A percentile compares a stretch with the other conserved stretches of the same genome.
These are phyloP conservation scores for Cyclostephanos tholiformis DNA, from an alignment of 108 stramenopile species.

Conservation along the genomic window DNA sequence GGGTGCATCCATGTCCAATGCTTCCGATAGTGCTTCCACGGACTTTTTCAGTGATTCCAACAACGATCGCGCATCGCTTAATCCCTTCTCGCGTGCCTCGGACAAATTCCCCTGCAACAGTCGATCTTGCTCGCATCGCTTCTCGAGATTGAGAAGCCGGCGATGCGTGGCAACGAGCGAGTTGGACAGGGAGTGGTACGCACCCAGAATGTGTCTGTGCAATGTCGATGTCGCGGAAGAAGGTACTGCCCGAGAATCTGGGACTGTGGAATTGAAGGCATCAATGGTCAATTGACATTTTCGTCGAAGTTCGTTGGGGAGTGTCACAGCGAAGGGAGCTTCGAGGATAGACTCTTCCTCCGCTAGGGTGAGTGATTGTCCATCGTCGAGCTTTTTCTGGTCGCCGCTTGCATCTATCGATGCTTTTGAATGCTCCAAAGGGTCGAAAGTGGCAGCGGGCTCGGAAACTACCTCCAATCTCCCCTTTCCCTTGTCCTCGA, in stretches of 20 bases:
- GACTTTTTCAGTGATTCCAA: conserved; percentile 78
- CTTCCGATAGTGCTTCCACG: conserved; percentile 79
- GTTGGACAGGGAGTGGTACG: conserved; percentile 64
- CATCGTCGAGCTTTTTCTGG: conserved; percentile 3
- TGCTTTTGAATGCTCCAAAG: background rate
- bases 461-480: conserved; percentile 1
- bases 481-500: conserved; percentile 31
- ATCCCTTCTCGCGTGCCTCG: conserved; percentile 89
- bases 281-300: conserved; percentile 26
- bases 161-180: conserved; percentile 80
- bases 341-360: conserved; percentile 6
- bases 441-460: background rate
- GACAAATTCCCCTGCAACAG: conserved; percentile 82
- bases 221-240: conserved; percentile 30
- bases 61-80: conserved; percentile 83
- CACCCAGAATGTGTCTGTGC: conserved; percentile 67
- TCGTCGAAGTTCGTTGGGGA: conserved; percentile 15
- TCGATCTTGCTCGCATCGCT: conserved; percentile 87
- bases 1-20: conserved; percentile 72
- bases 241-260: conserved; percentile 30
- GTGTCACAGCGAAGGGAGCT: conserved; percentile 24
- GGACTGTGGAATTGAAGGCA: conserved; percentile 15
- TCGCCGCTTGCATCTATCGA: background rate
- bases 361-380: conserved; percentile 3
- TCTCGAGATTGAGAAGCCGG: conserved; percentile 81